phyloP scores from a whole-genome alignment of 2,329 filamentous ascomycete species.

The Colletotrichum liaoningense region DNA sequence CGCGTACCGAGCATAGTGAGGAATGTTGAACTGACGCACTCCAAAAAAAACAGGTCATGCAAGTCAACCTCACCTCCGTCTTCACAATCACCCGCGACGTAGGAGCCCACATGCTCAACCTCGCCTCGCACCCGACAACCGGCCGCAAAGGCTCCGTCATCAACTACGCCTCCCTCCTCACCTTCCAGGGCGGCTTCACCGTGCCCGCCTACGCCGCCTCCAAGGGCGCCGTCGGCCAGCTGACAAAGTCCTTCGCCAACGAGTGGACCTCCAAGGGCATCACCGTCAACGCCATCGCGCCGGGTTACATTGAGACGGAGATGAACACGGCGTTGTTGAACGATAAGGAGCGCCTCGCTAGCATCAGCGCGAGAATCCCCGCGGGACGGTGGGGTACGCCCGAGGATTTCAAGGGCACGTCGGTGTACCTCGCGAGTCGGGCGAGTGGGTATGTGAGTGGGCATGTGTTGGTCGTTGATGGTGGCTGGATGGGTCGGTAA shows the following conservation, averaged over 20 bases:
- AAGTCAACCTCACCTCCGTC: slow-evolving; percentile 87
- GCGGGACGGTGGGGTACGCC: slow-evolving; percentile 85
- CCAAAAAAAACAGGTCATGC: slow-evolving; percentile 67
- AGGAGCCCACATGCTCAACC: slow-evolving; percentile 80
- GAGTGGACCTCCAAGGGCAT: slow-evolving; percentile 86
- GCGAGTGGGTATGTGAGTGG: slow-evolving; percentile 87
- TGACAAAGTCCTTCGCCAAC: slow-evolving; percentile 87
- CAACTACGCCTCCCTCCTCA: slow-evolving; percentile 85
- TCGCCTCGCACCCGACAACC: slow-evolving; percentile 57
- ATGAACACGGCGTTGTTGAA: slow-evolving; percentile 89
- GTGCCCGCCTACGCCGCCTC: slow-evolving; percentile 89
- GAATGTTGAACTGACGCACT: not conserved
- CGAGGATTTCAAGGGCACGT: slow-evolving; percentile 88
- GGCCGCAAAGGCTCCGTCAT: slow-evolving; percentile 78
- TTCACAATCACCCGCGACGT: slow-evolving; percentile 84
- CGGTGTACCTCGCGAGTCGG: slow-evolving; percentile 80
- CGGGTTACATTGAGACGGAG: slow-evolving; percentile 92
- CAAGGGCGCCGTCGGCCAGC: slow-evolving; percentile 86
- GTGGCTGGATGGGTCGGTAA: slow-evolving; percentile 92
- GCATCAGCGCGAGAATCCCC: slow-evolving; percentile 84
- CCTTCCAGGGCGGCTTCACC: slow-evolving; percentile 88
- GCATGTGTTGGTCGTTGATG: slow-evolving; percentile 85
- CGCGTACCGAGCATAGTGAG: too few species aligned
- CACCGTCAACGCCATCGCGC: slow-evolving; percentile 88
- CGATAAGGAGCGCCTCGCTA: slow-evolving; percentile 74